phyloP scores from a whole-genome alignment of 1,284 basidiomycete genomes.

The Violaceomyces palustris region DNA sequence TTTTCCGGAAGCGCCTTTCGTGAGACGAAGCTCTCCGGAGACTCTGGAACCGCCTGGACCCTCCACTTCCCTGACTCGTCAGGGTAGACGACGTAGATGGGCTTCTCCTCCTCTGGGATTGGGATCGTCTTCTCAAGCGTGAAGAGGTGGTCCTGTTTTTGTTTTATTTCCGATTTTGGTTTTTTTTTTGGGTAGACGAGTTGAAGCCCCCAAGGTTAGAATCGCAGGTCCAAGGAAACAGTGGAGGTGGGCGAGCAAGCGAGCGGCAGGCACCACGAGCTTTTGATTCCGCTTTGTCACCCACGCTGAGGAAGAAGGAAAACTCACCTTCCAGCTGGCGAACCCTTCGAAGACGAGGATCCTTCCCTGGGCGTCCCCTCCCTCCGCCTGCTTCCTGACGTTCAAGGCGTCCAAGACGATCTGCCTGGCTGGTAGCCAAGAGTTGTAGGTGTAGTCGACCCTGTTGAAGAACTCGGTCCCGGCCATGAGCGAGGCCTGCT shows the following conservation, averaged over 20 bases:
- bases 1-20: constrained; percentile 84
- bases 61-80: constrained; percentile 75
- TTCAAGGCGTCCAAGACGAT: constrained; percentile 69
- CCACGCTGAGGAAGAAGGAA: too few species aligned
- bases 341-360: constrained; percentile 77
- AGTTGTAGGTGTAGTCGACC: constrained; percentile 75
- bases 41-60: constrained; percentile 81
- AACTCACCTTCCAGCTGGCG: constrained; percentile 86
- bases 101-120: constrained; percentile 55
- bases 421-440: constrained; percentile 88
- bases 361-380: constrained; percentile 61
- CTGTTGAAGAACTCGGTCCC: constrained; percentile 80
- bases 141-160: constrained; percentile 77
- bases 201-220: too few species aligned
- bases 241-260: too few species aligned
- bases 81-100: constrained; percentile 82
- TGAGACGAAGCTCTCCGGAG: constrained; percentile 78
- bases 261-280: too few species aligned
- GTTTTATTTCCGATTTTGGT: not conserved
- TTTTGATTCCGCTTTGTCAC: too few species aligned
- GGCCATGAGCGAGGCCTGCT: constrained; percentile 72
- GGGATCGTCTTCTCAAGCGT: constrained; percentile 63
- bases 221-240: too few species aligned
- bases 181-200: too few species aligned
- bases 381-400: constrained; percentile 61